A percentile compares a stretch with the other conserved stretches of the same genome.
Conservation (phyloP, 768 basidiomycete species). For the Candolleomyces eurysporus region DNA sequence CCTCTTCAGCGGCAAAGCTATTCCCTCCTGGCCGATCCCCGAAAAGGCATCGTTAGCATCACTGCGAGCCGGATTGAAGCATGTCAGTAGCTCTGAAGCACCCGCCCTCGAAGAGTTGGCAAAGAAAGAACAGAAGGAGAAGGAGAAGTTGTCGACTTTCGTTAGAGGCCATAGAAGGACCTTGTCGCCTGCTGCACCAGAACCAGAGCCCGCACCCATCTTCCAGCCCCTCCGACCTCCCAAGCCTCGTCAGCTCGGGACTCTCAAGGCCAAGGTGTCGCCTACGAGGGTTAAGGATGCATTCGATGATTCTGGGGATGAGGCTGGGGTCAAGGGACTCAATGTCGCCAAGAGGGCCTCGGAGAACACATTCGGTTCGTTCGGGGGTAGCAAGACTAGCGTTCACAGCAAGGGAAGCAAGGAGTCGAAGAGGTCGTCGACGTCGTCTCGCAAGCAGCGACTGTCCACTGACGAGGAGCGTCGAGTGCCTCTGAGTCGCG, state of each 20-base stretch:
- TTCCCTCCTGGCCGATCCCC: background rate
- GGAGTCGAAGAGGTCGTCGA: background rate
- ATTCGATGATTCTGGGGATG: slow-evolving; percentile 7
- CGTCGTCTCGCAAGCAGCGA: background rate
- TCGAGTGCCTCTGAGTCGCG: slow-evolving; percentile 22
- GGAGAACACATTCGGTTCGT: background rate
- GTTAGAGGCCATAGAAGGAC: slow-evolving; percentile 46
- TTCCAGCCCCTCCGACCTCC: slow-evolving; percentile 61
- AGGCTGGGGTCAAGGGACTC: background rate
- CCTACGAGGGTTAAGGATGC: slow-evolving; percentile 5
- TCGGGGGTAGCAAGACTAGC: background rate
- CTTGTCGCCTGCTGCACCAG: slow-evolving; percentile 51
- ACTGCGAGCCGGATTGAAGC: background rate
- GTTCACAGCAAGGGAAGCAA: background rate
- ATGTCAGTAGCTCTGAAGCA: background rate
- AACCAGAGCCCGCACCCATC: slow-evolving; percentile 53
- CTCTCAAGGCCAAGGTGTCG: background rate
- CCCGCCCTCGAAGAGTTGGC: background rate
- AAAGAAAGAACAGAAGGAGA: background rate
- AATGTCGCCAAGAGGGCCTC: background rate
- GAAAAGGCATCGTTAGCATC: background rate
- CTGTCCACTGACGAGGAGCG: background rate
- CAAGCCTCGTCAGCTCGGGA: slow-evolving; percentile 5
- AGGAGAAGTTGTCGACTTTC: background rate
- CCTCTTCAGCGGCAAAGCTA: background rate